Evolutionary conservation across 148 eudicot genomes (phyloP).

Genomic region (Polygonum aviculare): DNA sequence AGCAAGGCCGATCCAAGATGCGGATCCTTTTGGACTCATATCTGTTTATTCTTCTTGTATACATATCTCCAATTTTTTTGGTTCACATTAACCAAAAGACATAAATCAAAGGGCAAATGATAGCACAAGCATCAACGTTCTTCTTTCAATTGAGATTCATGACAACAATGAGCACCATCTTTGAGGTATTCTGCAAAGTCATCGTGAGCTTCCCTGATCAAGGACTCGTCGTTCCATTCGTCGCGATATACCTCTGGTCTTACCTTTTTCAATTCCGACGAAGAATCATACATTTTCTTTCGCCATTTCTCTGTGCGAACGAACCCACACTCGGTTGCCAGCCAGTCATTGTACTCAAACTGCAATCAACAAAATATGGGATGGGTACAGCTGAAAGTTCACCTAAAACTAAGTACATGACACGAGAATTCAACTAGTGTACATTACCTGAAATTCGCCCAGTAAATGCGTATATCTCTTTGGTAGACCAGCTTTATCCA

Average conservation of each 20-base stretch:
- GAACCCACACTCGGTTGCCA: slow-evolving; percentile 42
- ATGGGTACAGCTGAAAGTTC: no score
- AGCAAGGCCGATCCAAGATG: no score
- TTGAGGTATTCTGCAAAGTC: slow-evolving; percentile 37
- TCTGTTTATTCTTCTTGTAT: no score
- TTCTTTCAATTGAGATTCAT: no score
- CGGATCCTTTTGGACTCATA: no score
- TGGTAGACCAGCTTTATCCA: slow-evolving; percentile 56
- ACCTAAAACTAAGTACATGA: no score
- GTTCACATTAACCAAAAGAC: no score
- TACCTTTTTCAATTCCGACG: slow-evolving; percentile 19
- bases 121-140: no score
- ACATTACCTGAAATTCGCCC: slow-evolving; percentile 42
- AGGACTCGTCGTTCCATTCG: slow-evolving; percentile 62
- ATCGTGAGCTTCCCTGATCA: slow-evolving; percentile 40
- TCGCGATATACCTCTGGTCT: slow-evolving; percentile 73
- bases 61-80: no score
- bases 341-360: slow-evolving; percentile 89
- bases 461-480: slow-evolving; percentile 76
- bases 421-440: no score
- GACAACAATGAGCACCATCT: background rate
- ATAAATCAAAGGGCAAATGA: no score
- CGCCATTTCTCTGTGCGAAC: slow-evolving; percentile 72
- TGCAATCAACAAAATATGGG: slow-evolving; percentile 17
- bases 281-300: slow-evolving; percentile 46